phyloP scores from a whole-genome alignment of 805 yeast genomes.

The Yamadazyma takamatsuzukensis region DNA sequence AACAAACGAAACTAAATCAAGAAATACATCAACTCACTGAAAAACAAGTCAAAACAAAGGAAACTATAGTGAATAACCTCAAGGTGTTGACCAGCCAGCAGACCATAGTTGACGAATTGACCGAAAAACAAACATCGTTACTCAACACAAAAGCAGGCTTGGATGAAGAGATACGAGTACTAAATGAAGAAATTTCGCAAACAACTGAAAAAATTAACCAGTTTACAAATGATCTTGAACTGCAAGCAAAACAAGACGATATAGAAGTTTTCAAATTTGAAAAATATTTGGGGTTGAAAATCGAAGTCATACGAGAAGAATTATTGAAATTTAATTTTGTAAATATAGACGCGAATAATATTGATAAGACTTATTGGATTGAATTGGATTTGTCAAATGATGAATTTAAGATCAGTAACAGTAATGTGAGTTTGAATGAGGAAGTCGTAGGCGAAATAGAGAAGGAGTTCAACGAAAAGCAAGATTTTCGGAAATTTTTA shows the following conservation, averaged over 20 bases:
- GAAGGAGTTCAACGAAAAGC: conserved; percentile 22
- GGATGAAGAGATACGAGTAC: conserved; percentile 21
- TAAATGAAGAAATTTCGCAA: conserved; percentile 12
- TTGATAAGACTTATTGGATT: conserved; percentile 39
- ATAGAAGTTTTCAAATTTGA: conserved; percentile 55
- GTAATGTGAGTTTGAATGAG: conserved; percentile 35
- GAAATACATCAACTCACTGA: conserved; percentile 26
- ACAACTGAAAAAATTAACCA: conserved; percentile 17
- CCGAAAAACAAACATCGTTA: conserved; percentile 31
- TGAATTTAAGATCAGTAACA: conserved; percentile 31
- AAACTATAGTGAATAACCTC: conserved; percentile 21
- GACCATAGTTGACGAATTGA: conserved; percentile 30
- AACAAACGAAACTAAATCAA: conserved; percentile 24
- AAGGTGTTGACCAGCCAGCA: conserved; percentile 28
- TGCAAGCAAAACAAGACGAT: conserved; percentile 44
- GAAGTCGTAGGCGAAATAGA: conserved; percentile 14
- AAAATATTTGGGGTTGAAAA: conserved; percentile 49
- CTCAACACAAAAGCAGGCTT: conserved; percentile 12
- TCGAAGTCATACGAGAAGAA: conserved; percentile 49
- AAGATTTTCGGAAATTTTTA: conserved; percentile 24
- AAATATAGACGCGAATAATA: conserved; percentile 43
- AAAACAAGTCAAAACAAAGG: conserved; percentile 24
- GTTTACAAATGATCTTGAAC: conserved; percentile 30
- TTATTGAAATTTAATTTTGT: conserved; percentile 46
- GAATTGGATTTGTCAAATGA: conserved; percentile 45